These are phyloP conservation scores for Orbilia oligospora DNA, from an alignment of 2,329 filamentous ascomycete genomes.

Conservation along the genomic window DNA sequence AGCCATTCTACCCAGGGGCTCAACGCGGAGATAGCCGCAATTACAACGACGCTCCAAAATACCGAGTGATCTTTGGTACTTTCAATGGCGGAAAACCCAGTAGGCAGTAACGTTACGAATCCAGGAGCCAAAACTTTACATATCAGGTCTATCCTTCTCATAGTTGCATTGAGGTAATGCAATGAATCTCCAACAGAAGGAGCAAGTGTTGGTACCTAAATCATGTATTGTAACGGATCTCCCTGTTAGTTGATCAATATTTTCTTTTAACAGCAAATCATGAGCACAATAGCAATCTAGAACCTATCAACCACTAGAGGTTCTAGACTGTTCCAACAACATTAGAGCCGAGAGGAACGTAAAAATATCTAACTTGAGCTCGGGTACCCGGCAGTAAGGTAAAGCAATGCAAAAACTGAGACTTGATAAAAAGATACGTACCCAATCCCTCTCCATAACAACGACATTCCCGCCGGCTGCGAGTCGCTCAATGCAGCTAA, in stretches of 20 bases:
- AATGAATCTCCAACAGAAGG: slow-evolving; percentile 46
- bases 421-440: slow-evolving; percentile 59
- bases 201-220: slow-evolving; percentile 66
- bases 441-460: slow-evolving; percentile 70
- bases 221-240: slow-evolving; percentile 64
- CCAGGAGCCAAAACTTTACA: slow-evolving; percentile 73
- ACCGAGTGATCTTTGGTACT: slow-evolving; percentile 26
- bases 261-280: not conserved
- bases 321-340: slow-evolving; percentile 49
- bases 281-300: not conserved
- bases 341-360: not conserved
- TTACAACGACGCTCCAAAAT: slow-evolving; percentile 66
- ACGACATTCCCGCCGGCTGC: slow-evolving; percentile 69
- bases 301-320: not conserved
- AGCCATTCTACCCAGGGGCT: slow-evolving; percentile 68
- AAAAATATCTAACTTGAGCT: not conserved
- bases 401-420: not conserved
- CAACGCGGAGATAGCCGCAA: slow-evolving; percentile 68
- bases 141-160: slow-evolving; percentile 73
- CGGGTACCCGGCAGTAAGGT: not conserved
- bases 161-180: slow-evolving; percentile 70
- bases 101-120: slow-evolving; percentile 70
- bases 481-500: slow-evolving; percentile 68
- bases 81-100: slow-evolving; percentile 65
- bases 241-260: not conserved